Evolutionary conservation across 2,329 filamentous ascomycete species (phyloP).

Genomic region (Aspergillus sp.): DNA sequence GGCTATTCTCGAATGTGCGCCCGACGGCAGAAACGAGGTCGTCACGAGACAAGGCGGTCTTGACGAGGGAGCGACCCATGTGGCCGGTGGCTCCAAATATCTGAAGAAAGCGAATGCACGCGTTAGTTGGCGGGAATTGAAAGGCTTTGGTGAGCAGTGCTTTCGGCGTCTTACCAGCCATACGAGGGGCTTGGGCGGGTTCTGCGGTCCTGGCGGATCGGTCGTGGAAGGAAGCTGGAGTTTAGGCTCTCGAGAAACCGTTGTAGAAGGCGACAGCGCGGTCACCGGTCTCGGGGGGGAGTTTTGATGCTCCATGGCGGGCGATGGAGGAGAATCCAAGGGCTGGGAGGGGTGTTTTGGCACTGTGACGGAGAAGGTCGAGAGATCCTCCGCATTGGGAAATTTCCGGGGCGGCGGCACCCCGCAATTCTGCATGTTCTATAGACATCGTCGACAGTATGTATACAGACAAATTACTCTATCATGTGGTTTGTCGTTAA

Average conservation of each 20-base stretch:
- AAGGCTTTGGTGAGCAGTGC: not conserved
- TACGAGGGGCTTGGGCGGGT: conserved; percentile 70
- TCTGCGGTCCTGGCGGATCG: conserved; percentile 72
- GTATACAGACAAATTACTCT: not conserved
- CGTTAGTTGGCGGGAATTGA: not conserved
- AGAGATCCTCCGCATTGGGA: conserved; percentile 23
- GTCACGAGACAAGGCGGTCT: conserved; percentile 72
- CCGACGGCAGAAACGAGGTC: conserved; percentile 87
- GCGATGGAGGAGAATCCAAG: conserved; percentile 1
- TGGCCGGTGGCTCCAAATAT: conserved; percentile 97
- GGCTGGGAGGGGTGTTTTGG: not conserved
- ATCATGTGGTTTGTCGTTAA: too few species aligned
- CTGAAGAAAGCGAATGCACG: conserved; percentile 41
- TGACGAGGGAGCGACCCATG: conserved; percentile 87
- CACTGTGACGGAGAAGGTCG: not conserved
- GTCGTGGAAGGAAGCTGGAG: conserved; percentile 76
- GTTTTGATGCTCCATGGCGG: conserved; percentile 23
- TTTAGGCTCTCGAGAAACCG: conserved; percentile 35
- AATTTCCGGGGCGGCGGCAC: conserved; percentile 15
- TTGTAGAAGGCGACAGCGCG: conserved; percentile 22
- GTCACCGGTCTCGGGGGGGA: conserved; percentile 20
- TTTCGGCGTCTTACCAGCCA: conserved; percentile 72
- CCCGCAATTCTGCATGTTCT: not conserved
- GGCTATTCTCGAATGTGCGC: conserved; percentile 71
- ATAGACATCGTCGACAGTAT: not conserved